phyloP scores from a whole-genome alignment of 2,329 filamentous ascomycete genomes.

The Verticillium alfalfae region DNA sequence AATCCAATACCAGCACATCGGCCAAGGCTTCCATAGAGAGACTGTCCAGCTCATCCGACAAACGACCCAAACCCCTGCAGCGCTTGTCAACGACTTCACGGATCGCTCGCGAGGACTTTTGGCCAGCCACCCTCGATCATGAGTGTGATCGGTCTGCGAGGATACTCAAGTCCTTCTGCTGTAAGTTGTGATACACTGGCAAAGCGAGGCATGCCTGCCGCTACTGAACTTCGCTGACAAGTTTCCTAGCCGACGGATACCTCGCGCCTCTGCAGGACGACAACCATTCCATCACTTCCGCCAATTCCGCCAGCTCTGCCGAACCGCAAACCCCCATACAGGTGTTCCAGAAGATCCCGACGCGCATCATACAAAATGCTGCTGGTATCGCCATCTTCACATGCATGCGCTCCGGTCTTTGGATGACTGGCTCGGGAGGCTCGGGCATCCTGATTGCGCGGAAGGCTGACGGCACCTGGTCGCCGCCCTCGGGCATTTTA shows the following conservation, averaged over 20 bases:
- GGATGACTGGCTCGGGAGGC: slow-evolving; percentile 86
- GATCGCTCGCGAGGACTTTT: slow-evolving; percentile 71
- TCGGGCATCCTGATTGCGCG: slow-evolving; percentile 82
- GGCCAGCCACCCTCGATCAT: slow-evolving; percentile 78
- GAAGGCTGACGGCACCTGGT: slow-evolving; percentile 84
- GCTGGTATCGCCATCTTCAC: slow-evolving; percentile 92
- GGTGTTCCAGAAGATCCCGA: slow-evolving; percentile 75
- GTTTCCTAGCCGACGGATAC: slow-evolving; percentile 46
- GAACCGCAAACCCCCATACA: slow-evolving; percentile 45
- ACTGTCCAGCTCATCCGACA: slow-evolving; percentile 38
- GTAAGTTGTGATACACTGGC: slow-evolving; percentile 37
- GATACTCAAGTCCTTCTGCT: slow-evolving; percentile 87
- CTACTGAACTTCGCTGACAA: not conserved
- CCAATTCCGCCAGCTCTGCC: slow-evolving; percentile 16
- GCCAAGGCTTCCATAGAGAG: slow-evolving; percentile 24
- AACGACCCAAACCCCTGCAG: slow-evolving; percentile 59
- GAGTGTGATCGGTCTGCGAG: slow-evolving; percentile 89
- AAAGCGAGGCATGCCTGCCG: not conserved
- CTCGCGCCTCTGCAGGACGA: slow-evolving; percentile 38
- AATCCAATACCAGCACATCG: slow-evolving; percentile 22
- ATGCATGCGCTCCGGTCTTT: slow-evolving; percentile 88
- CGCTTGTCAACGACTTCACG: slow-evolving; percentile 54
- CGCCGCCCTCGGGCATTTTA: slow-evolving; percentile 83
- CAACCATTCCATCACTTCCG: slow-evolving; percentile 16
- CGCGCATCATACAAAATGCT: slow-evolving; percentile 79